A percentile compares a stretch with the other conserved stretches of the same genome.
Evolutionary conservation across 768 basidiomycete genomes (phyloP).

Genomic region (Trametes coccinea): DNA sequence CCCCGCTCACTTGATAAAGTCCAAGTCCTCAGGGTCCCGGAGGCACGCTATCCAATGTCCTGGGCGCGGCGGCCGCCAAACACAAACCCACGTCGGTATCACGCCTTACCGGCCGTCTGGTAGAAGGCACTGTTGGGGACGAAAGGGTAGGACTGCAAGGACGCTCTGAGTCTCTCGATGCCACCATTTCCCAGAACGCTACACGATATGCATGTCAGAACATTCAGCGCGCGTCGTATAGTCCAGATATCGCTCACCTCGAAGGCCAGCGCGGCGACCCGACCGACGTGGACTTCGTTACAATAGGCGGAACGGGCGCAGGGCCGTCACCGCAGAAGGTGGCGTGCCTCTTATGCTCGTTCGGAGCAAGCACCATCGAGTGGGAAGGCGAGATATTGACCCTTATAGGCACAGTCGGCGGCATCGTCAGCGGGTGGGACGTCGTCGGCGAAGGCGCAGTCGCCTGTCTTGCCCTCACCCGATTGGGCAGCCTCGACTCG

Average conservation of each 20-base stretch:
- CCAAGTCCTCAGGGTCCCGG: too few relatives aligned
- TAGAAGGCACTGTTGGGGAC: neutral
- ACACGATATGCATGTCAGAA: neutral
- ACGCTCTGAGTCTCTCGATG: neutral
- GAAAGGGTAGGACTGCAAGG: conserved; percentile 1
- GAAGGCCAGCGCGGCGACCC: neutral
- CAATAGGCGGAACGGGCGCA: too few relatives aligned
- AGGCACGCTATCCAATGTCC: too few relatives aligned
- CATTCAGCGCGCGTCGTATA: neutral
- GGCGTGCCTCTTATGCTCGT: conserved; percentile 3
- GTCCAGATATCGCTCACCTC: neutral
- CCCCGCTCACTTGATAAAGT: too few relatives aligned
- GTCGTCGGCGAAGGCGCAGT: neutral
- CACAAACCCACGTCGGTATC: too few relatives aligned
- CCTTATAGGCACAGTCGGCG: neutral
- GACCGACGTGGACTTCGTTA: neutral
- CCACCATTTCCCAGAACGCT: neutral
- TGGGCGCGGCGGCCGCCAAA: too few relatives aligned
- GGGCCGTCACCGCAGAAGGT: neutral
- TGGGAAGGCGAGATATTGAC: neutral
- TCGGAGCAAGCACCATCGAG: neutral
- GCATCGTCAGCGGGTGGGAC: neutral
- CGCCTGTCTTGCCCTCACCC: conserved; percentile 1
- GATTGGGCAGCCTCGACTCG: neutral
- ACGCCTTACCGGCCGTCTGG: neutral